Percentiles rank a stretch among this genome's conserved stretches.
Evolutionary conservation across 106 monocot species (phyloP).

Genomic region (Platanthera guangdongensis): DNA sequence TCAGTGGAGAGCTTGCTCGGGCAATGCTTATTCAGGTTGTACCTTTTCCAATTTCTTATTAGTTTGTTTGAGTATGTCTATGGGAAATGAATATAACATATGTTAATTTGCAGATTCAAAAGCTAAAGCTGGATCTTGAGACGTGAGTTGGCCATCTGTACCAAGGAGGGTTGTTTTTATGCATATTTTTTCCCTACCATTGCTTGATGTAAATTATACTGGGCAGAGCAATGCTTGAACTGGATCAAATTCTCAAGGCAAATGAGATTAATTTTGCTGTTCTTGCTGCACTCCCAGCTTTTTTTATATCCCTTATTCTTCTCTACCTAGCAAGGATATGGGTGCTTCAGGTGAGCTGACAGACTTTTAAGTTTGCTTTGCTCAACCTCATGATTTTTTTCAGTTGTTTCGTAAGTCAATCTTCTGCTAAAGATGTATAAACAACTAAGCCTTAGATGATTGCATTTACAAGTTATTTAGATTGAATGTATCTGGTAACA

Average conservation of each 20-base stretch:
- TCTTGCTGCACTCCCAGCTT: constrained; percentile 98
- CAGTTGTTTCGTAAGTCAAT: background rate
- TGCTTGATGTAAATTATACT: constrained; percentile 7
- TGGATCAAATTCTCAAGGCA: constrained; percentile 96
- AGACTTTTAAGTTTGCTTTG: background rate
- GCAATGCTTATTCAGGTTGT: constrained; percentile 92
- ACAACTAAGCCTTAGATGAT: background rate
- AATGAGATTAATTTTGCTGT: constrained; percentile 99
- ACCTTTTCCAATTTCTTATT: background rate
- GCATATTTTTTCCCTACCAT: background rate
- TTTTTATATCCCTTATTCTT: constrained; percentile 65
- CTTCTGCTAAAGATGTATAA: background rate
- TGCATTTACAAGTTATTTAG: background rate
- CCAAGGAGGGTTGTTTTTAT: background rate
- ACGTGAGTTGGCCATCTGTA: constrained; percentile 46
- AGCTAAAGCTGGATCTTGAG: constrained; percentile 90
- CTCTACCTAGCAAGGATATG: constrained; percentile 65
- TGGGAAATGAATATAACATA: constrained; percentile 8
- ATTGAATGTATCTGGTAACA: background rate
- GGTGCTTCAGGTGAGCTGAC: constrained; percentile 44
- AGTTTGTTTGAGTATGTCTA: background rate
- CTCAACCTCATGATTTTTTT: background rate
- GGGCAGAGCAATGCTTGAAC: constrained; percentile 87
- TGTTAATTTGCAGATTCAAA: constrained; percentile 73
- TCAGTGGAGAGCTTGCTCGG: constrained; percentile 81